Evolutionary conservation across 148 eudicot species (phyloP).

Genomic region (Camellia lanceoleosa): DNA sequence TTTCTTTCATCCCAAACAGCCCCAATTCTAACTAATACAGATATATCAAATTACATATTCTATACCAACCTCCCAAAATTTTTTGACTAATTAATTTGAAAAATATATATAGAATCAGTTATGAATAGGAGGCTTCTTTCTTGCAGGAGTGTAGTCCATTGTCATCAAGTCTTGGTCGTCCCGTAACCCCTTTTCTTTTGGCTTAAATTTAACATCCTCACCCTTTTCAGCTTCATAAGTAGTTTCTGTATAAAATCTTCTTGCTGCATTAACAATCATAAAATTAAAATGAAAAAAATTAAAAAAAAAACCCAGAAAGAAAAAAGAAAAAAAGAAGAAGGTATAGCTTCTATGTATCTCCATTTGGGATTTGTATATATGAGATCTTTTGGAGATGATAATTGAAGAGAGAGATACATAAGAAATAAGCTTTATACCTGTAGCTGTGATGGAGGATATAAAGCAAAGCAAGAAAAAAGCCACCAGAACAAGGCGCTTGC

Average conservation of each 20-base stretch:
- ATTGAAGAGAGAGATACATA: too few relatives aligned
- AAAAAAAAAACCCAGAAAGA: not conserved
- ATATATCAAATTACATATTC: too few relatives aligned
- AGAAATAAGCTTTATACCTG: not conserved
- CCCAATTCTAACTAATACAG: not conserved
- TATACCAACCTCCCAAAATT: too few relatives aligned
- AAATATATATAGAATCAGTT: not conserved
- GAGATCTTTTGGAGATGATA: not conserved
- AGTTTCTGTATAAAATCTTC: not conserved
- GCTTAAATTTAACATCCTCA: not conserved
- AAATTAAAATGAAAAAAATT: not conserved
- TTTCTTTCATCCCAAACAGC: too few relatives aligned
- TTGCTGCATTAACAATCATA: not conserved
- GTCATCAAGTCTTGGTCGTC: not conserved
- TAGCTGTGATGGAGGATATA: not conserved
- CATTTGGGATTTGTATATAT: not conserved
- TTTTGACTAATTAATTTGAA: too few relatives aligned
- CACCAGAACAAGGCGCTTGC: constrained; percentile 11
- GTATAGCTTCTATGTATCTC: not conserved
- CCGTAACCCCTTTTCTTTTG: not conserved
- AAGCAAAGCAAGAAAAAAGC: constrained; percentile 12
- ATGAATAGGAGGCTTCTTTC: constrained; percentile 18
- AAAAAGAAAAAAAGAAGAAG: not conserved
- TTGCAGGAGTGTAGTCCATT: constrained; percentile 16
- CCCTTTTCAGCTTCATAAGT: constrained; percentile 4